Evolutionary conservation across 2,329 filamentous ascomycete genomes (phyloP).

Genomic region (Sporothrix inflata): DNA sequence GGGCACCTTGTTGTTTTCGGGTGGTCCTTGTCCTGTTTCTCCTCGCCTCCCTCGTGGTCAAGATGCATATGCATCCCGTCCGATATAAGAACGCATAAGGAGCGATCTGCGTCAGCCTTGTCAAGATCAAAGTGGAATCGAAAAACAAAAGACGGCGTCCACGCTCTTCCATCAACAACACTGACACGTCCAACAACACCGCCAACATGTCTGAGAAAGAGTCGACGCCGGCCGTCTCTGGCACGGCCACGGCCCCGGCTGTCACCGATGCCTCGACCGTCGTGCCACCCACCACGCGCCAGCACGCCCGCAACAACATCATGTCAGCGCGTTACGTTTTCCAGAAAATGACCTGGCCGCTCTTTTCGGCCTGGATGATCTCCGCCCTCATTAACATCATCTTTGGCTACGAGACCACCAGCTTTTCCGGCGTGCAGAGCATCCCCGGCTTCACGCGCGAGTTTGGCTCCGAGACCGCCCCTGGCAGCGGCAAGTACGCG

Average conservation of each 20-base stretch:
- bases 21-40: not conserved
- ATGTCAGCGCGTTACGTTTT: slow-evolving; percentile 23
- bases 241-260: not conserved
- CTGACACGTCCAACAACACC: not conserved
- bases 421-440: slow-evolving; percentile 27
- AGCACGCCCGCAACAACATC: slow-evolving; percentile 20
- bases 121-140: not conserved
- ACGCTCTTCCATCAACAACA: not conserved
- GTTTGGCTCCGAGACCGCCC: slow-evolving; percentile 5
- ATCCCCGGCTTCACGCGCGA: slow-evolving; percentile 23
- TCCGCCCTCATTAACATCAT: slow-evolving; percentile 27
- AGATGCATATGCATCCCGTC: not conserved
- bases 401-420: slow-evolving; percentile 28
- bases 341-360: slow-evolving; percentile 27
- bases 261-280: not conserved
- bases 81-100: not conserved
- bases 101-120: slow-evolving; percentile 7
- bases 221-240: not conserved
- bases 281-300: not conserved
- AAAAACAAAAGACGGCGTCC: not conserved
- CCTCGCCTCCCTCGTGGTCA: not conserved
- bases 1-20: not conserved
- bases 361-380: slow-evolving; percentile 27
- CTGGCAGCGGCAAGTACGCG: slow-evolving; percentile 7
- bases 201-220: not conserved